phyloP scores from a whole-genome alignment of 495 filamentous ascomycete species.

The Talaromyces proteolyticus region DNA sequence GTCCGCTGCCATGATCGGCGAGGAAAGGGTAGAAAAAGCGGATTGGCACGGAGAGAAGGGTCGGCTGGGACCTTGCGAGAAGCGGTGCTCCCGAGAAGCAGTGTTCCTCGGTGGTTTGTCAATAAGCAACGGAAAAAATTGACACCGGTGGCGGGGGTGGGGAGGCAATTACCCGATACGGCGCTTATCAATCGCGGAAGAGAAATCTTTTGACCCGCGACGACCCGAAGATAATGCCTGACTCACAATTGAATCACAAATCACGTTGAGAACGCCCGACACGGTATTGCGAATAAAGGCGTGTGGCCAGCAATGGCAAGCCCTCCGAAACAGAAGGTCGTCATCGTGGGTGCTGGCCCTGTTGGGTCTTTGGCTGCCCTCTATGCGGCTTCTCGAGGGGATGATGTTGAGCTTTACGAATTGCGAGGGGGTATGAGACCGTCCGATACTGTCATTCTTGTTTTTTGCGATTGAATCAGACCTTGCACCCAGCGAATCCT shows the following conservation, averaged over 20 bases:
- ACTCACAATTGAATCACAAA: neutral
- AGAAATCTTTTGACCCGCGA: neutral
- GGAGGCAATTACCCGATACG: neutral
- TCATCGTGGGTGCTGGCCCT: constrained; percentile 87
- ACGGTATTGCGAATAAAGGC: too few relatives aligned
- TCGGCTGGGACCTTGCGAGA: neutral
- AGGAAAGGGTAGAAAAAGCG: neutral
- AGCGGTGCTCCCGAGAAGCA: neutral
- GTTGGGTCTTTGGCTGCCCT: constrained; percentile 88
- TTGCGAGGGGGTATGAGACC: constrained; percentile 78
- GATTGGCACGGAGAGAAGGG: neutral
- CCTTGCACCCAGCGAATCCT: too few relatives aligned
- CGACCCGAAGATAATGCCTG: neutral
- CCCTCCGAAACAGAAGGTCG: constrained; percentile 54
- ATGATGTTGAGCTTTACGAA: constrained; percentile 93
- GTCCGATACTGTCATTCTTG: neutral
- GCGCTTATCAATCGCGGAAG: neutral
- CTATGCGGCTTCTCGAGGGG: constrained; percentile 81
- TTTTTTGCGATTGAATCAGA: too few relatives aligned
- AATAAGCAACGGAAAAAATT: neutral
- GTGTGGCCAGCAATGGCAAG: neutral
- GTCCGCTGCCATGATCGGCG: constrained; percentile 10
- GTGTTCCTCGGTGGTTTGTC: neutral
- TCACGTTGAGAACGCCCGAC: too few relatives aligned
- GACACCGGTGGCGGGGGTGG: neutral